Conservation (phyloP, 2,329 filamentous ascomycete genomes). For the Geosmithia morbida region DNA sequence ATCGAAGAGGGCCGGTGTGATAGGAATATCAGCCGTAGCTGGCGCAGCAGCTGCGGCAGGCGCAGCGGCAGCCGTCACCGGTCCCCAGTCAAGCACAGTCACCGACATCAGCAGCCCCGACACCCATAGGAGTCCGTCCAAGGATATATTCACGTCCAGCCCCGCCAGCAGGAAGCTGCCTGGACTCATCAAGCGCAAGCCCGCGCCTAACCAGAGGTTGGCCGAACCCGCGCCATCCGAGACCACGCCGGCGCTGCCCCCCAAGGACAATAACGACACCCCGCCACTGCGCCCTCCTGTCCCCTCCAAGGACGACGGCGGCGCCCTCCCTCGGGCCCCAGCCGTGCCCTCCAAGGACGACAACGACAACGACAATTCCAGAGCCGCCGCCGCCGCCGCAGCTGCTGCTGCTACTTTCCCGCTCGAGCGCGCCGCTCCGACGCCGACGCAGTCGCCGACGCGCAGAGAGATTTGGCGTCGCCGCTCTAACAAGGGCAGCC, state of each 20-base stretch:
- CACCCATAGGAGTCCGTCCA: not conserved
- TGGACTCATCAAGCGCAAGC: not conserved
- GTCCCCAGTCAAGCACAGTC: not conserved
- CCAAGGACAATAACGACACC: not conserved
- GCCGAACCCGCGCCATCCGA: not conserved
- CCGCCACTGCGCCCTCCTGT: not conserved
- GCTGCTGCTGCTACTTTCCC: not conserved
- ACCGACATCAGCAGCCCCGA: not conserved
- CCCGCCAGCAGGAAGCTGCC: not conserved
- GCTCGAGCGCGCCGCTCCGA: constrained; percentile 12
- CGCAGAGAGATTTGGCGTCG: constrained; percentile 30
- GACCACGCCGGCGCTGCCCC: not conserved
- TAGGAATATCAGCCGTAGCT: not conserved
- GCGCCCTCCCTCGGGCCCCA: constrained; percentile 4
- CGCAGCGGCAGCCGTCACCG: not conserved
- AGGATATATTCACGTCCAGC: not conserved
- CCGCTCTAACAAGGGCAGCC: constrained; percentile 30
- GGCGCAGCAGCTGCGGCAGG: no score
- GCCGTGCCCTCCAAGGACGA: constrained; percentile 12
- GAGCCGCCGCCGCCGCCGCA: not conserved
- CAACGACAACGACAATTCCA: not conserved
- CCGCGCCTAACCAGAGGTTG: not conserved
- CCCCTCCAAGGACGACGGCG: not conserved
- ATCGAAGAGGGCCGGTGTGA: not conserved
- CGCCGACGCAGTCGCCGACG: constrained; percentile 12